phyloP scores from a whole-genome alignment of 2,329 filamentous ascomycete species.

The Lachnellula arida region DNA sequence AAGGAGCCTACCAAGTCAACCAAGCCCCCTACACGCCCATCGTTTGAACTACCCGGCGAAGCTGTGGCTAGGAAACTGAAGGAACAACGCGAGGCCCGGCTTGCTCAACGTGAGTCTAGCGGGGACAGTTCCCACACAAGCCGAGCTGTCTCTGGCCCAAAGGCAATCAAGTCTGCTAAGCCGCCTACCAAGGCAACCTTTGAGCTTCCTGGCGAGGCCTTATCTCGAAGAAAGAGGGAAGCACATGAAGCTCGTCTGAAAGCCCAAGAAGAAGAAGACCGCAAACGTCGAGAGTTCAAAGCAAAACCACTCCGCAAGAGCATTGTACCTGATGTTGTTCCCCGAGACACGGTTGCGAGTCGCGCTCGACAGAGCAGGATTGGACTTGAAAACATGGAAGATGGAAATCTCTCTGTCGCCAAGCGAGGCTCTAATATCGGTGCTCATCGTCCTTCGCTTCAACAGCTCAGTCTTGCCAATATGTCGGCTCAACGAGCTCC shows the following conservation, averaged over 20 bases:
- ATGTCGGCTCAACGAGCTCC: slow-evolving; percentile 26
- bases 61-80: slow-evolving; percentile 53
- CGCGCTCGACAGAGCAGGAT: slow-evolving; percentile 48
- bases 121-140: slow-evolving; percentile 35
- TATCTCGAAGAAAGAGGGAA: slow-evolving; percentile 45
- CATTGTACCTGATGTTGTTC: slow-evolving; percentile 34
- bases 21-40: slow-evolving; percentile 50
- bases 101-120: slow-evolving; percentile 35
- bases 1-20: slow-evolving; percentile 47
- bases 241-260: slow-evolving; percentile 51
- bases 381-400: slow-evolving; percentile 28
- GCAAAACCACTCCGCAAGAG: slow-evolving; percentile 51
- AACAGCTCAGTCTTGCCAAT: slow-evolving; percentile 31
- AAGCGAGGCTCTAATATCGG: slow-evolving; percentile 29
- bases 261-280: slow-evolving; percentile 56
- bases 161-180: slow-evolving; percentile 45
- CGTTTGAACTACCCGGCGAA: slow-evolving; percentile 60
- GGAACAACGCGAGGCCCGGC: slow-evolving; percentile 54
- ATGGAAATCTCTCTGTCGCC: slow-evolving; percentile 18
- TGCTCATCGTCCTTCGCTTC: slow-evolving; percentile 33
- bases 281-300: slow-evolving; percentile 58
- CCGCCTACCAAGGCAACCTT: slow-evolving; percentile 51
- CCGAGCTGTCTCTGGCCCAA: slow-evolving; percentile 36
- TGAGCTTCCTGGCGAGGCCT: slow-evolving; percentile 59
- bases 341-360: slow-evolving; percentile 55